Conservation (phyloP, 192 early-diverging fungal species). For the Mycoemilia scoparia region DNA sequence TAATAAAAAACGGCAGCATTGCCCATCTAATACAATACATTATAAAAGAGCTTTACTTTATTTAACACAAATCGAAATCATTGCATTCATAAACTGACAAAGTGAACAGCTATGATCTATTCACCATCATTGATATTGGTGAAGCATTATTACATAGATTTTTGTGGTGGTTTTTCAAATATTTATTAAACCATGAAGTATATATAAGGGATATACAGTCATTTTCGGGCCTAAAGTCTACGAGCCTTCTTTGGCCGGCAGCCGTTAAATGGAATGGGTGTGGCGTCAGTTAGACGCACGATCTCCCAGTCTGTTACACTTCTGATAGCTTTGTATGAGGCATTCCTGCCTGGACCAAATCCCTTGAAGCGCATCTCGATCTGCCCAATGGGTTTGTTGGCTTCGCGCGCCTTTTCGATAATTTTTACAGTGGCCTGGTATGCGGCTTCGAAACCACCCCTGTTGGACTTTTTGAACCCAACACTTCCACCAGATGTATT, state of each 20-base stretch:
- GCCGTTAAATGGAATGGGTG: conserved; percentile 79
- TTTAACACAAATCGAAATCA: too few species aligned
- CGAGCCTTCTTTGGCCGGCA: conserved; percentile 77
- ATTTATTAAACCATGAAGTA: too few species aligned
- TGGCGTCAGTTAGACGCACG: conserved; percentile 63
- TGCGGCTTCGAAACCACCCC: conserved; percentile 77
- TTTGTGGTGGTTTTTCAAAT: too few species aligned
- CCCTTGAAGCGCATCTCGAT: conserved; percentile 73
- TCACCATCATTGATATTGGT: too few species aligned
- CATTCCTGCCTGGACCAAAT: conserved; percentile 81
- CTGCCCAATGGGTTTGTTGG: conserved; percentile 38
- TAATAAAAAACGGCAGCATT: too few species aligned
- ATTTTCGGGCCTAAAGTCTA: conserved; percentile 67
- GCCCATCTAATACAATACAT: too few species aligned
- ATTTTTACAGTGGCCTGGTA: conserved; percentile 70
- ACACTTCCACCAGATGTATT: conserved; percentile 62
- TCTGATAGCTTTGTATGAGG: conserved; percentile 69
- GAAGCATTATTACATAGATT: too few species aligned
- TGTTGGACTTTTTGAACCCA: conserved; percentile 74
- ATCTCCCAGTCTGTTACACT: conserved; percentile 58
- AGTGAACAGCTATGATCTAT: too few species aligned
- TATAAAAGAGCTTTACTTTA: too few species aligned
- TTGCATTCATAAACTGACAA: too few species aligned
- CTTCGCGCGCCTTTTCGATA: conserved; percentile 45
- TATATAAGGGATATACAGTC: too few species aligned